Percentiles rank a stretch among this genome's conserved stretches.
Evolutionary conservation across 2,329 filamentous ascomycete genomes (phyloP).

Genomic region (Nigrospora osmanthi): DNA sequence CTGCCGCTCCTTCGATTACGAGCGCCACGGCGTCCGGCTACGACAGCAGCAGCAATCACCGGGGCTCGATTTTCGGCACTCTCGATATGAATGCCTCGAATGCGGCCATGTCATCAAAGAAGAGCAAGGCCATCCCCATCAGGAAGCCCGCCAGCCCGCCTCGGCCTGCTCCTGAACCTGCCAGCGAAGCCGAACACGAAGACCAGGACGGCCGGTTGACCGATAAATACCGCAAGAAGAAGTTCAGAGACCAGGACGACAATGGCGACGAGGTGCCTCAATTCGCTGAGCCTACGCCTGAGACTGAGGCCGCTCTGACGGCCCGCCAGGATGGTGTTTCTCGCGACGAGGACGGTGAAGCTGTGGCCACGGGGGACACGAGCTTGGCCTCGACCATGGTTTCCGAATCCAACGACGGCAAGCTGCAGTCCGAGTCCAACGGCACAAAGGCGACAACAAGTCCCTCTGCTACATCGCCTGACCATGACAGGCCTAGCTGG

Average conservation of each 20-base stretch:
- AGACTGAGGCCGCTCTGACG: constrained; percentile 22
- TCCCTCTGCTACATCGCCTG: constrained; percentile 43
- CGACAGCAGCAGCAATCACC: constrained; percentile 31
- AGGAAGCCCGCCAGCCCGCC: constrained; percentile 53
- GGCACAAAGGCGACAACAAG: constrained; percentile 39
- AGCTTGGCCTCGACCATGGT: constrained; percentile 45
- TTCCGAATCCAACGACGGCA: constrained; percentile 45
- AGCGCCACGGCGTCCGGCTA: constrained; percentile 35
- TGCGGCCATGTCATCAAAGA: constrained; percentile 57
- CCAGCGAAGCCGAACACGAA: constrained; percentile 24
- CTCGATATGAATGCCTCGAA: constrained; percentile 57
- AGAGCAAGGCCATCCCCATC: constrained; percentile 79
- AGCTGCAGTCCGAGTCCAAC: constrained; percentile 21
- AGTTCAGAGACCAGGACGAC: constrained; percentile 55
- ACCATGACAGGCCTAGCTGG: constrained; percentile 43
- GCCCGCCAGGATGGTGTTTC: constrained; percentile 7
- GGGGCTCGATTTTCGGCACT: constrained; percentile 58
- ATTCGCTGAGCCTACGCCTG: constrained; percentile 54
- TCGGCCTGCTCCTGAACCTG: constrained; percentile 10
- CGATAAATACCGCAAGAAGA: constrained; percentile 57
- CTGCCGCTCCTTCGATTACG: constrained; percentile 37
- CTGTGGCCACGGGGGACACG: constrained; percentile 33
- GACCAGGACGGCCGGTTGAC: constrained; percentile 53
- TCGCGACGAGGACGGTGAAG: constrained; percentile 31
- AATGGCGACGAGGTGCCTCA: constrained; percentile 67